Evolutionary conservation across 1,284 basidiomycete species (phyloP), one percentile per base, ranked within the genome.

Genomic region (Ceratobasidium sp.): DNA sequence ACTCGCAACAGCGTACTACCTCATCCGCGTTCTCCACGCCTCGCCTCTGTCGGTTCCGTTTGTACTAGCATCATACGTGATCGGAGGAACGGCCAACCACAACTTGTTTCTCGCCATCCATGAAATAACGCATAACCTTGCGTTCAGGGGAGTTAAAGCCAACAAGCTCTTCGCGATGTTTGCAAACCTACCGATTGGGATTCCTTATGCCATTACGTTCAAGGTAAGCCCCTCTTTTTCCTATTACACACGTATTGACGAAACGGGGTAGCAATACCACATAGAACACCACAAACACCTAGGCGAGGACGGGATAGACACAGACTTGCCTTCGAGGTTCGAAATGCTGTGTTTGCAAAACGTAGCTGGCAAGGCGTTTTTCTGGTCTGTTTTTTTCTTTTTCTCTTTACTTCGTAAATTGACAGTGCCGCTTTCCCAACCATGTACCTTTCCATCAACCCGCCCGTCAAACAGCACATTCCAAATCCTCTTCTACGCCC

Each of bases 71-170:
- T 93, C 96, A 0, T 99, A 98, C 77, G 82, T 81, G 7, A 83
- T 99, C 62, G 96, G 96, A 3, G 97, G 93, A 2, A 98, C 95
- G 0, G 89, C 91, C 16, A 99, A 98, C 79, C 96, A 99, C 77
- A 98, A 99, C 78, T 84, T 95, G 29, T 99, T 99, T 79, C 84
- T 99, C 42, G 94, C 96, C 25, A 97, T 99, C 69, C 96, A 99
- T 77, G 96, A 99, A 76, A 98, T 99, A 73, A 98, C 95, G 1
- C 96, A 99, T 79, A 98, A 98, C 77, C 84, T 99, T 39, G 96
- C 94, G 1, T 99, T 98, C 81, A 86, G 85, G 73, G 83, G 89
- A 29, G 86, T 98, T 54, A 81, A 81, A 47, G 85, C 89, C 4
- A 99, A 99, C 80, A 95, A 95, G 75, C 75, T 86, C 4, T 82